Base-by-base conservation (phyloP, 176 grass and related monocot species). In the Lolium multiflorum region DNA sequence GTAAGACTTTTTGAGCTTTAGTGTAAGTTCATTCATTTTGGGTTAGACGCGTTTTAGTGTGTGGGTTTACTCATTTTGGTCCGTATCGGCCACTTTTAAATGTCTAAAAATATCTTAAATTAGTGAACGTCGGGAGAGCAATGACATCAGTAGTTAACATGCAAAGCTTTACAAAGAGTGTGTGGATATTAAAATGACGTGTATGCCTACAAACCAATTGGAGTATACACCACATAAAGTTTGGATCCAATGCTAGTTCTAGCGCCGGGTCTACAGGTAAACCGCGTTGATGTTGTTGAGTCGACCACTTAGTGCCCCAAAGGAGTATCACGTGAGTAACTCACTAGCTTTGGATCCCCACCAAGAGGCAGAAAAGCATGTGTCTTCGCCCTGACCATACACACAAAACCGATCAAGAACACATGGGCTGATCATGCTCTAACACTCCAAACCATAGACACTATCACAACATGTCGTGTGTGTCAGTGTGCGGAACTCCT, bases 361-460 rank as follows among this genome's bases (percentile, higher is more conserved):
- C n/a, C 43, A 61, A 86, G 83, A 77, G 78, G 83, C 71, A 90
- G 62, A 74, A 82, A 77, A 84, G 82, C 82, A 76, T 17, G 81
- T 69, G 43, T 75, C 82, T 76, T 44, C 82, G 20, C 46, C 38
- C 73, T 74, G 52, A 83, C 52, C 67, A 28, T 13, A 18, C 14
- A 47, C 15, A 46, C 62, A 10, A 18, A 11, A 39, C 1, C 13
- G 46, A n/a, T 7, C 9, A n/a, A 35, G 6, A 6, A 47, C 56
- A 37, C 11, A 60, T 72, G 81, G 24, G 24, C 9, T 11, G 38
- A 83, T 9, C 38, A 57, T 7, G 25, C 54, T 56, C 35, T 7
- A 71, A 71, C 28, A 6, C 21, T 55, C 26, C 80, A 69, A 15
- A 38, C 47, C 12, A 8, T 24, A 70, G 2, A 24, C 48, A 70